Evolutionary conservation across 2,329 filamentous ascomycete genomes (phyloP).

Genomic region (Xylariaceae sp.): DNA sequence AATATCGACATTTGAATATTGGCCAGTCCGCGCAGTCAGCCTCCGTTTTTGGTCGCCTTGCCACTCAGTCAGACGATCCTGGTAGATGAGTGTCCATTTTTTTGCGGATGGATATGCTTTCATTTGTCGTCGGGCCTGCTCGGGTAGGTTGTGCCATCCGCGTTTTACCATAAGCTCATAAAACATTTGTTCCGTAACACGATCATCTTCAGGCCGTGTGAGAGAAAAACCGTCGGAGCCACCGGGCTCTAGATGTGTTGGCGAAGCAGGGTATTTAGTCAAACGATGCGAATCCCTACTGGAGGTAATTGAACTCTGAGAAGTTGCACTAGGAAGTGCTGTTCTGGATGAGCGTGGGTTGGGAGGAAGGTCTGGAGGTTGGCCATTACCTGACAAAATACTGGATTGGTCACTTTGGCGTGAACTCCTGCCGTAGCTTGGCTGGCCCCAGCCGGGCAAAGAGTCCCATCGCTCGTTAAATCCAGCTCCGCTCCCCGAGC

Average conservation of each 20-base stretch:
- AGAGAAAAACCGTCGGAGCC: constrained; percentile 54
- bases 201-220: constrained; percentile 70
- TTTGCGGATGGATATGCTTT: constrained; percentile 88
- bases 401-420: constrained; percentile 46
- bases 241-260: constrained; percentile 28
- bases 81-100: constrained; percentile 96
- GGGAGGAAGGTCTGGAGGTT: constrained; percentile 37
- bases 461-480: constrained; percentile 60
- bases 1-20: constrained; percentile 64
- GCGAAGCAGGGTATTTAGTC: constrained; percentile 46
- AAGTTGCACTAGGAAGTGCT: constrained; percentile 51
- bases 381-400: constrained; percentile 51
- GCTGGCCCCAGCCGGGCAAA: constrained; percentile 25
- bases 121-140: constrained; percentile 93
- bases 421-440: constrained; percentile 25
- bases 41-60: constrained; percentile 90
- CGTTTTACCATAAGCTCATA: constrained; percentile 92
- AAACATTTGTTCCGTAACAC: constrained; percentile 85
- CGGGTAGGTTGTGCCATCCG: constrained; percentile 94
- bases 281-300: constrained; percentile 52
- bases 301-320: constrained; percentile 50
- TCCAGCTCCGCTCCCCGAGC: constrained; percentile 43
- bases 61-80: constrained; percentile 88
- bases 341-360: constrained; percentile 43
- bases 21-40: constrained; percentile 65